Base-by-base conservation (phyloP, 495 filamentous ascomycete genomes). In the Parathielavia hyrcaniae region DNA sequence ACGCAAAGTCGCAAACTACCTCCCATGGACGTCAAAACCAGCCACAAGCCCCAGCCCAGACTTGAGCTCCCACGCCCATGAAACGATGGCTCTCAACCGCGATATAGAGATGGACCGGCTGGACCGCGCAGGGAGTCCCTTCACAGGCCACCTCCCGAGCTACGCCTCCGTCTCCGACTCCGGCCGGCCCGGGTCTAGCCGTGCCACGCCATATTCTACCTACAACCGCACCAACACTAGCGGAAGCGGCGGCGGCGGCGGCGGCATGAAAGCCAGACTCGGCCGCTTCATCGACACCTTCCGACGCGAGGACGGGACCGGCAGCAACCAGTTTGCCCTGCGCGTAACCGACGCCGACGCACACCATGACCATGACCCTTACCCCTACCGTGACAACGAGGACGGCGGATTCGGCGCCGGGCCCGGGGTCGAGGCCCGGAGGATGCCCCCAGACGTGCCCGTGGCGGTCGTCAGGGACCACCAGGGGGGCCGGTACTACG, bases 271-370 rank as follows among this genome's bases (percentile, higher is more conserved):
- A 20, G 53, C 57, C 39, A 30, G 26, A 1, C 6, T 63, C 23
- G n/a, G 40, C 46, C 46, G 56, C 56, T 69, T 69, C 52, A 60
- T 70, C 48, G 66, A 70, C 62, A 62, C 66, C 0, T 70, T 70
- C 53, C 66, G 66, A 8, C 68, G 66, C 40, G 56, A 65, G 9
- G 60, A 67, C 39, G 50, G 45, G 43, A 34, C 38, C 35, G 32
- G 45, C 57, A 14, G 34, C 13, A 45, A 40, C 35, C 26, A 30
- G 26, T 36, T 47, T 17, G 46, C 38, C 51, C 43, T 55, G 26
- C 55, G 40, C 26, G 45, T 56, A 39, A 57, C 54, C 23, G 49
- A 46, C 45, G 32, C 58, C 8, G 53, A 54, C 48, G 49, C 39
- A 11, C 40, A 54, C 26, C 19, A 39, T 14, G 16, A 47, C n/a